These are phyloP conservation scores for Capsicum baccatum DNA, from an alignment of 257 asterid genomes.

Conservation along the genomic window DNA sequence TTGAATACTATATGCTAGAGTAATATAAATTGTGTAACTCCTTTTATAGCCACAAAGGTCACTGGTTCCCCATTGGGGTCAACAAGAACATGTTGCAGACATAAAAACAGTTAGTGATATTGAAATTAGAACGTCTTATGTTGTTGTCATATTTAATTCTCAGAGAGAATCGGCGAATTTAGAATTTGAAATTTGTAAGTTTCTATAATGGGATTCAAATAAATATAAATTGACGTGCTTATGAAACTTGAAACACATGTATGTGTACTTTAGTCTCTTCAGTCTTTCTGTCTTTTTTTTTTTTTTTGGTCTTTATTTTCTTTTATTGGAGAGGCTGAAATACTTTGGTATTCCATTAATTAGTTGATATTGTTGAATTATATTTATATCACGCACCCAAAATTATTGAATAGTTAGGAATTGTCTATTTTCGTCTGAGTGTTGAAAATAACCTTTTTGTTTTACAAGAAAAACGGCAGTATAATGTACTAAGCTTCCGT, in stretches of 20 bases:
- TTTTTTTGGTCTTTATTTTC: background rate
- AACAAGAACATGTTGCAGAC: background rate
- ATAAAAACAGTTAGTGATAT: background rate
- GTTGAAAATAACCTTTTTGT: background rate
- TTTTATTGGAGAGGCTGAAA: background rate
- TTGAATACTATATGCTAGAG: background rate
- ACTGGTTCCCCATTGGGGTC: background rate
- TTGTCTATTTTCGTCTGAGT: background rate
- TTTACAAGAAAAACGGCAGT: background rate
- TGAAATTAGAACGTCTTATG: background rate
- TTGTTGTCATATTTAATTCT: background rate
- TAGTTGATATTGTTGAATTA: background rate
- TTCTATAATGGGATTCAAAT: background rate
- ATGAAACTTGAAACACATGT: background rate
- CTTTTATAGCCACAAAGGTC: background rate
- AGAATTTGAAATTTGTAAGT: background rate
- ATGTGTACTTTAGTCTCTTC: background rate
- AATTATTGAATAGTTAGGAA: background rate
- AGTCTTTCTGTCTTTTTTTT: background rate
- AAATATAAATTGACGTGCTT: background rate
- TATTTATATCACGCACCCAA: background rate
- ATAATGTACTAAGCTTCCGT: too few species aligned
- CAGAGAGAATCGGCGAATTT: background rate
- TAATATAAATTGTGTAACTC: background rate
- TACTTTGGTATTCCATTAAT: background rate